Percentiles rank a stretch among this genome's conserved stretches.
Conservation (phyloP, 2,329 filamentous ascomycete species). For the Hirsutella thompsonii region DNA sequence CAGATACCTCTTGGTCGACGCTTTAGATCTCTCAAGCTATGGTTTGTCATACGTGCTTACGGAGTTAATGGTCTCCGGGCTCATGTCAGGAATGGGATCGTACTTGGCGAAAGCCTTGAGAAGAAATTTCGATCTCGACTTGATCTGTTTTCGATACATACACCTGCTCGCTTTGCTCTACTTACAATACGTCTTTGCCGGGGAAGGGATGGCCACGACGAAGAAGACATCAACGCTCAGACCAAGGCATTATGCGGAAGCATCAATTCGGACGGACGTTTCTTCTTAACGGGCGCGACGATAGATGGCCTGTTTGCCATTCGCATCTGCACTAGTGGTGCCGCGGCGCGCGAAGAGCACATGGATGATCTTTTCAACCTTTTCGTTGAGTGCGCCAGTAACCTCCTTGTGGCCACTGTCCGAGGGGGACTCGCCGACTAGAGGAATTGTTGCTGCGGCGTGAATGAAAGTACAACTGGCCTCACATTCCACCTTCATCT, state of each 20-base stretch:
- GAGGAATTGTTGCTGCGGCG: no score
- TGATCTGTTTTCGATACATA: constrained; percentile 67
- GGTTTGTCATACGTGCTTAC: constrained; percentile 83
- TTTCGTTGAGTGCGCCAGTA: constrained; percentile 51
- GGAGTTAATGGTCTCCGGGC: constrained; percentile 63
- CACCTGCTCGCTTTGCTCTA: constrained; percentile 63
- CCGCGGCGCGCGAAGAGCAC: constrained; percentile 57
- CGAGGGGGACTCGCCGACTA: no score
- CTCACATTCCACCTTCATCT: no score
- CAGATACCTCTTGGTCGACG: constrained; percentile 84
- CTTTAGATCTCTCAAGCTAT: constrained; percentile 83
- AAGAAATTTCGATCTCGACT: constrained; percentile 39
- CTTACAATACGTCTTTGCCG: constrained; percentile 57
- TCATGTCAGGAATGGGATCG: constrained; percentile 59
- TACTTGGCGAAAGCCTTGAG: constrained; percentile 58
- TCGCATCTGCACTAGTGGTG: constrained; percentile 60
- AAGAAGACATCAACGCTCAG: constrained; percentile 47
- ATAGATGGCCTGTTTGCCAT: constrained; percentile 67
- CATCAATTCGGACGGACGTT: constrained; percentile 61
- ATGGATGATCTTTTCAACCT: constrained; percentile 62
- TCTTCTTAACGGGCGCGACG: constrained; percentile 71
- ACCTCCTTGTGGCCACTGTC: no score
- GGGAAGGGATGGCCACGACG: constrained; percentile 23
- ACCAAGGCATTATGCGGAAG: constrained; percentile 66
- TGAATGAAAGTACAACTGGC: no score